These are phyloP conservation scores for Blastobotrys capitulatus DNA, from an alignment of 1,139 yeast genomes.

Conservation along the genomic window DNA sequence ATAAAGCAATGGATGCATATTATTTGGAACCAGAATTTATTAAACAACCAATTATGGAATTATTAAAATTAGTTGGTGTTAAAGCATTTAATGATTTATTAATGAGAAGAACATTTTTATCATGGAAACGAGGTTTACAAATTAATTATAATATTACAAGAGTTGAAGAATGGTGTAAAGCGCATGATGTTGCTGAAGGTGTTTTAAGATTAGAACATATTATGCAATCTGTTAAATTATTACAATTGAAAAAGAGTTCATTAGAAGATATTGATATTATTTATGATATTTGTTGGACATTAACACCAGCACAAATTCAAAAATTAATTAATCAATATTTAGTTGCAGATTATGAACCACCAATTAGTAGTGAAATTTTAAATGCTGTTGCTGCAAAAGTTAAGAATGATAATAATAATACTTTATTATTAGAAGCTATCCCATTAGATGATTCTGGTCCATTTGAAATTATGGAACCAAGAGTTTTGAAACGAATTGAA, in stretches of 20 bases:
- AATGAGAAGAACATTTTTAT: conserved; percentile 89
- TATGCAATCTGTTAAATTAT: conserved; percentile 87
- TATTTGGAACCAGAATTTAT: conserved; percentile 81
- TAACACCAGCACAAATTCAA: conserved; percentile 92
- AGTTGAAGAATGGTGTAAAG: conserved; percentile 97
- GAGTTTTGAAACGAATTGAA: conserved; percentile 86
- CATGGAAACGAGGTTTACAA: conserved; percentile 98
- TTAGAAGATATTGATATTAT: conserved; percentile 88
- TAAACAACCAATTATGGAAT: conserved; percentile 78
- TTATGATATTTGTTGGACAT: conserved; percentile 90
- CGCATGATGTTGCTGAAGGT: conserved; percentile 88
- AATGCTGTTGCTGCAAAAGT: conserved; percentile 83
- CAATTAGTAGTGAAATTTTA: conserved; percentile 78
- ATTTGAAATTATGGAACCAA: conserved; percentile 76
- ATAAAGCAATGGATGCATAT: conserved; percentile 92
- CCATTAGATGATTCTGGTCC: conserved; percentile 67
- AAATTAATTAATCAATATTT: conserved; percentile 83
- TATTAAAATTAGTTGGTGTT: conserved; percentile 85
- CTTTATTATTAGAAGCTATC: conserved; percentile 48
- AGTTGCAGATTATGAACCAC: conserved; percentile 93
- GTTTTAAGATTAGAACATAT: conserved; percentile 82
- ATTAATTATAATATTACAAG: conserved; percentile 94
- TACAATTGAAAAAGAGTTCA: conserved; percentile 87
- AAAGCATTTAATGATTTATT: conserved; percentile 92
- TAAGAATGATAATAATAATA: conserved; percentile 42